phyloP scores from a whole-genome alignment of 2,329 filamentous ascomycete genomes.

The Diplodia seriata region DNA sequence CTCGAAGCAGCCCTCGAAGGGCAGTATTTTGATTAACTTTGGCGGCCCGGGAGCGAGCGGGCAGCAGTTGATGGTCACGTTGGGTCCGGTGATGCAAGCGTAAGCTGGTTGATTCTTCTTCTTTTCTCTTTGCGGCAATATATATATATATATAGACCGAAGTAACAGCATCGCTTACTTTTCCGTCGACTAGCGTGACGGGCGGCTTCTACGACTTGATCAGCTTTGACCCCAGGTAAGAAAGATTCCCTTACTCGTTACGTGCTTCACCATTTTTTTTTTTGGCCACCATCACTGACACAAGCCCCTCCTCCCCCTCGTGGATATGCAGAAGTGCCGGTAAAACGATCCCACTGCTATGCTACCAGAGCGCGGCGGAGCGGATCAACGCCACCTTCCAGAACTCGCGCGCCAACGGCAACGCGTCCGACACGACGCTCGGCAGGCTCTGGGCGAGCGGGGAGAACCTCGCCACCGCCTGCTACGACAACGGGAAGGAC shows the following conservation, averaged over 20 bases:
- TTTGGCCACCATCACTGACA: too few species aligned
- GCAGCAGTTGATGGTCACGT: background rate
- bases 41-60: constrained; percentile 38
- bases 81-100: constrained; percentile 19
- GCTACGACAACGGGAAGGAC: constrained; percentile 36
- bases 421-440: constrained; percentile 33
- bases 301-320: too few species aligned
- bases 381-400: background rate
- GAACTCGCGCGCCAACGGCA: constrained; percentile 13
- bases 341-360: constrained; percentile 35
- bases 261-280: too few species aligned
- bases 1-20: constrained; percentile 34
- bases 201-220: constrained; percentile 37
- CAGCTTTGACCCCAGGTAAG: constrained; percentile 27
- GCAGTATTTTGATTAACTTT: constrained; percentile 38
- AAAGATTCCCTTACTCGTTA: too few species aligned
- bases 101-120: background rate
- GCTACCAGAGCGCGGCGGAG: constrained; percentile 27
- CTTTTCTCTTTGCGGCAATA: background rate
- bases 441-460: constrained; percentile 34
- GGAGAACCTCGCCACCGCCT: constrained; percentile 31
- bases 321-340: constrained; percentile 9
- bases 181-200: constrained; percentile 14
- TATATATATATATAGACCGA: background rate
- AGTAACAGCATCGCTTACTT: background rate